phyloP scores from a whole-genome alignment of 2,329 filamentous ascomycete species.

The Seiridium unicorne region DNA sequence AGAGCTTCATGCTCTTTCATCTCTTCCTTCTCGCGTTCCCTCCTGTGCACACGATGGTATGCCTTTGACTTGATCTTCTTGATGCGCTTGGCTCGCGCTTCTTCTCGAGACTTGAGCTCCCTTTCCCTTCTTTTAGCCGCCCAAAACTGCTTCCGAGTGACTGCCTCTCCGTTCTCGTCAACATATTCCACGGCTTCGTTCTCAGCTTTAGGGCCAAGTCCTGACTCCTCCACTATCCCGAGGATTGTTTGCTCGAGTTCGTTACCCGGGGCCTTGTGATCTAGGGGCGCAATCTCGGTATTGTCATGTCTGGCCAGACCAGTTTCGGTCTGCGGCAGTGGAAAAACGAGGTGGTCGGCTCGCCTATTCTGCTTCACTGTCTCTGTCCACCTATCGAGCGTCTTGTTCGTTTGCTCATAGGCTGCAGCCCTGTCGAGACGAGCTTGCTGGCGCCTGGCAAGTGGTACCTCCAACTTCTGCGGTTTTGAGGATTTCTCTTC shows the following conservation, averaged over 20 bases:
- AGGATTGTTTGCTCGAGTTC: conserved; percentile 86
- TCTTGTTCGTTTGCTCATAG: conserved; percentile 88
- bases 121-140: conserved; percentile 76
- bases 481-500: conserved; percentile 57
- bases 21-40: conserved; percentile 58
- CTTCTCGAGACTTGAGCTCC: conserved; percentile 84
- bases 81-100: conserved; percentile 84
- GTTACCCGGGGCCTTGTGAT: conserved; percentile 65
- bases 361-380: conserved; percentile 92
- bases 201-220: conserved; percentile 58
- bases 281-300: conserved; percentile 64
- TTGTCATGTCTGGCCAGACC: conserved; percentile 56
- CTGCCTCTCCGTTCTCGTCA: conserved; percentile 66
- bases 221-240: conserved; percentile 86
- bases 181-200: conserved; percentile 59
- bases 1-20: conserved; percentile 50
- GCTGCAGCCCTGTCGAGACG: conserved; percentile 78
- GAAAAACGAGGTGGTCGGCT: conserved; percentile 88
- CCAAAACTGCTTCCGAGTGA: conserved; percentile 70
- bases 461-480: conserved; percentile 76
- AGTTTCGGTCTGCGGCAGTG: conserved; percentile 70
- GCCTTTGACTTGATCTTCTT: conserved; percentile 99
- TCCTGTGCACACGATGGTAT: conserved; percentile 88
- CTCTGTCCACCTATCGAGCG: conserved; percentile 86
- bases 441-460: conserved; percentile 84